These are phyloP conservation scores for Quercus dentata DNA, from an alignment of 306 rosid species.

Conservation along the genomic window DNA sequence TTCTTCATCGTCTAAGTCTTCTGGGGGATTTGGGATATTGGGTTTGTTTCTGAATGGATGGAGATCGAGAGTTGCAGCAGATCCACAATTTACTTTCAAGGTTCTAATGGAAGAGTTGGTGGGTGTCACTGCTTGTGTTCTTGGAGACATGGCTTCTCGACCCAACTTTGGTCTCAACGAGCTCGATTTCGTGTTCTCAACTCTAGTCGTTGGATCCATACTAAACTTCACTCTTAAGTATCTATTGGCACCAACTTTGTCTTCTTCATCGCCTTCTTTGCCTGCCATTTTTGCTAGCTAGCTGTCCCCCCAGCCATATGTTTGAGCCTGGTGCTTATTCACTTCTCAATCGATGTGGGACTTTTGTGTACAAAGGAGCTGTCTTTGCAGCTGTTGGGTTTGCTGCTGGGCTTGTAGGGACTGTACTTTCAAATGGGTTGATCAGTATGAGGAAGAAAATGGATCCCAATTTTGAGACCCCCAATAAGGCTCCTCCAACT, in stretches of 20 bases:
- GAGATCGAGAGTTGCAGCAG: conserved; percentile 95
- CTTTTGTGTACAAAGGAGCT: conserved; percentile 68
- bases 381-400: conserved; percentile 79
- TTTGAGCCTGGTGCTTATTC: conserved; percentile 75
- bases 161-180: conserved; percentile 97
- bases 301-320: conserved; percentile 87
- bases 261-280: conserved; percentile 45
- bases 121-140: conserved; percentile 79
- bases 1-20: conserved; percentile 21
- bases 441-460: conserved; percentile 75
- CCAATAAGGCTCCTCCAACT: conserved; percentile 85
- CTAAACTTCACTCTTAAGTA: conserved; percentile 90
- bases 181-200: conserved; percentile 93
- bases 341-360: conserved; percentile 55
- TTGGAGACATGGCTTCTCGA: conserved; percentile 96
- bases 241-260: conserved; percentile 68
- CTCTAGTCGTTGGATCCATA: conserved; percentile 91
- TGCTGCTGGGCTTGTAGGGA: conserved; percentile 80
- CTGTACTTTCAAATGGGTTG: conserved; percentile 77
- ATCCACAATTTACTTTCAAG: conserved; percentile 97
- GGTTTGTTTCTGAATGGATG: conserved; percentile 70
- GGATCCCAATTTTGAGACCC: conserved; percentile 89
- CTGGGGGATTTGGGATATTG: conserved; percentile 43
- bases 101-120: conserved; percentile 91
- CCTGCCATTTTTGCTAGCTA: conserved; percentile 67